Percentiles rank a stretch among this genome's conserved stretches.
Evolutionary conservation across 2,329 filamentous ascomycete species (phyloP).

Genomic region (Aspergillus transmontanensis): DNA sequence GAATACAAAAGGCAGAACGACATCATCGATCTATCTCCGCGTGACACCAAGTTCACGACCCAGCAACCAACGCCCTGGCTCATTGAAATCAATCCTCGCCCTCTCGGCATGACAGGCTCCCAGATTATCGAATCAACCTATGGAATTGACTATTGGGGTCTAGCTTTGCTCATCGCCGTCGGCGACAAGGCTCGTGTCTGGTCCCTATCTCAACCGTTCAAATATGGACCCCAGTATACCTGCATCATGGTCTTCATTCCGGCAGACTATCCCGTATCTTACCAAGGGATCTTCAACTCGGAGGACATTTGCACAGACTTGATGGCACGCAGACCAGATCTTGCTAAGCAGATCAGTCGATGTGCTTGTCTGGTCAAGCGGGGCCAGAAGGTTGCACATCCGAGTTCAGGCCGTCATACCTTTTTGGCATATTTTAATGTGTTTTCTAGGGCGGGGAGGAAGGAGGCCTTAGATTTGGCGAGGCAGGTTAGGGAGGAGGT

Average conservation of each 20-base stretch:
- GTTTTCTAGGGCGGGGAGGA: not conserved
- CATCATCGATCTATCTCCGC: not conserved
- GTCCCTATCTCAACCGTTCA: conserved; percentile 1
- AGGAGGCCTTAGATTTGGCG: not conserved
- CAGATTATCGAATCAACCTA: conserved; percentile 1
- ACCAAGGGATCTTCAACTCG: not conserved
- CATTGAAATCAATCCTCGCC: conserved; percentile 13
- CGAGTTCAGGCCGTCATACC: not conserved
- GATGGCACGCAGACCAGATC: not conserved
- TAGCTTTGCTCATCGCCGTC: not conserved
- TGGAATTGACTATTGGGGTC: conserved; percentile 13
- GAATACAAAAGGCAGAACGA: not conserved
- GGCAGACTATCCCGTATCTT: not conserved
- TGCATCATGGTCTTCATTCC: conserved; percentile 9
- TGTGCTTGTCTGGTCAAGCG: not conserved
- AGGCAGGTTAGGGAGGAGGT: not conserved
- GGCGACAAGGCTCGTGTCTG: not conserved
- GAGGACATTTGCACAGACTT: conserved; percentile 1
- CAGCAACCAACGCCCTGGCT: not conserved
- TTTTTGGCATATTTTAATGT: conserved; percentile 12
- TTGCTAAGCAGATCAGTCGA: not conserved
- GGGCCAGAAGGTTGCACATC: not conserved
- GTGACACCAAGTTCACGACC: not conserved
- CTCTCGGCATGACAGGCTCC: not conserved
- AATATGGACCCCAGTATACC: conserved; percentile 6